phyloP scores from a whole-genome alignment of 2,329 filamentous ascomycete genomes.

The Trichophyton mentagrophytes region DNA sequence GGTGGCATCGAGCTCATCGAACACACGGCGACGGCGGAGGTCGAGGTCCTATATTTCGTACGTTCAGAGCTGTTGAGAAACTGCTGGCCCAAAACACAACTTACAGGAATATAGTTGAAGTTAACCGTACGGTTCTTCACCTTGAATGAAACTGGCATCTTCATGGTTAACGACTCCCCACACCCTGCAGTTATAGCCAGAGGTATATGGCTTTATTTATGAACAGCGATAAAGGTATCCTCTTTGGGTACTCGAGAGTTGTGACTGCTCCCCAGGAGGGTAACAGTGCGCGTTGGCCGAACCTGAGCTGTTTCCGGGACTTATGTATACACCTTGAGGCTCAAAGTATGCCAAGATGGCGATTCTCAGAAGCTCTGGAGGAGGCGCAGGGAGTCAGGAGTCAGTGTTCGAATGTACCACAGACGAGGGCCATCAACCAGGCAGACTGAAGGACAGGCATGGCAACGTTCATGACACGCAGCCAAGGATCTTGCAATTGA shows the following conservation, averaged over 20 bases:
- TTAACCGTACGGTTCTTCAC: conserved; percentile 14
- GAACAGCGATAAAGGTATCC: background rate
- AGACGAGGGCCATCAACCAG: background rate
- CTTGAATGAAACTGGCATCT: conserved; percentile 11
- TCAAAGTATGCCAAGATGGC: background rate
- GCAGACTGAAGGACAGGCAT: background rate
- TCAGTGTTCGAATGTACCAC: background rate
- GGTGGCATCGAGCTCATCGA: conserved; percentile 14
- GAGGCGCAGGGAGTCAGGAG: background rate
- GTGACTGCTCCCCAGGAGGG: background rate
- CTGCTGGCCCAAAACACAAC: background rate
- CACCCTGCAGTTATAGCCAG: background rate
- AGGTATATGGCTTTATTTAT: background rate
- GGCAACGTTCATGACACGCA: background rate
- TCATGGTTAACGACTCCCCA: conserved; percentile 1
- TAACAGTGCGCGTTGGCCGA: background rate
- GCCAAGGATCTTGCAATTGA: background rate
- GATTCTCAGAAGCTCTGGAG: background rate
- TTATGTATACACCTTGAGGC: background rate
- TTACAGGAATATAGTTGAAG: conserved; percentile 14
- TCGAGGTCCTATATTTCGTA: conserved; percentile 8
- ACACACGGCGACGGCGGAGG: conserved; percentile 11
- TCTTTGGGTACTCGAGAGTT: background rate
- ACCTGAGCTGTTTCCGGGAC: background rate
- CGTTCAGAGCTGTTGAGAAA: background rate